Evolutionary conservation across 306 rosid species (phyloP).

Genomic region (Lablab purpureus): DNA sequence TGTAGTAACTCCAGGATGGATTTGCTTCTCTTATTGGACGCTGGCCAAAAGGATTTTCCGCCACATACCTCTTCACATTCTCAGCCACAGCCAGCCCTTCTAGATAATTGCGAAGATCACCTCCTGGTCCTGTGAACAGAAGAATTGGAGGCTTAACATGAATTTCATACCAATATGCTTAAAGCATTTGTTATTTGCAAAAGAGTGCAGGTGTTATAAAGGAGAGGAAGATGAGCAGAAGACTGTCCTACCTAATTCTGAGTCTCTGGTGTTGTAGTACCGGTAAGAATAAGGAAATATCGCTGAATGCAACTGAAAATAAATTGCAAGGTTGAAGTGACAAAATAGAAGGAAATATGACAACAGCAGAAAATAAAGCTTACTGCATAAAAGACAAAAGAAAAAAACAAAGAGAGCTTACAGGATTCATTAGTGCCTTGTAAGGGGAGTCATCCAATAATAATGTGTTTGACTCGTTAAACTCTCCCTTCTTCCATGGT

Average conservation of each 20-base stretch:
- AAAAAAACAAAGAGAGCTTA: constrained; percentile 51
- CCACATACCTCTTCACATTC: constrained; percentile 67
- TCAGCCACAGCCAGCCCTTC: constrained; percentile 70
- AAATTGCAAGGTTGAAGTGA: constrained; percentile 31
- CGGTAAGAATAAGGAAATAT: constrained; percentile 78
- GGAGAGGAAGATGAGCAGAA: constrained; percentile 28
- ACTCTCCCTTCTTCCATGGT: constrained; percentile 83
- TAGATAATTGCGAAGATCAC: constrained; percentile 73
- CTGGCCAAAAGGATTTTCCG: constrained; percentile 78
- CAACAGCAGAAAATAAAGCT: constrained; percentile 35
- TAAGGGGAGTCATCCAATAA: constrained; percentile 93
- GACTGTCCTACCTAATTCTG: constrained; percentile 72
- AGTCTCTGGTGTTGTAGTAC: constrained; percentile 53
- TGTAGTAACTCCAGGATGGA: constrained; percentile 68
- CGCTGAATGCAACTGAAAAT: constrained; percentile 72
- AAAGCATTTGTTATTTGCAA: not conserved
- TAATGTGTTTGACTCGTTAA: constrained; percentile 78
- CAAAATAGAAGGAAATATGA: constrained; percentile 34
- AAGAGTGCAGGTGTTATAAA: not conserved
- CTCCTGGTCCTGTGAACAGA: constrained; percentile 69
- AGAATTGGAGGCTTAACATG: constrained; percentile 16
- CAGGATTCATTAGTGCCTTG: constrained; percentile 89
- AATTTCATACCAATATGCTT: constrained; percentile 1
- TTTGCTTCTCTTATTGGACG: constrained; percentile 62
- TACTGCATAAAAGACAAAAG: constrained; percentile 14